Evolutionary conservation across 1,139 yeast species (phyloP), one percentile per base, ranked within the genome.

Genomic region (Candida sp.): DNA sequence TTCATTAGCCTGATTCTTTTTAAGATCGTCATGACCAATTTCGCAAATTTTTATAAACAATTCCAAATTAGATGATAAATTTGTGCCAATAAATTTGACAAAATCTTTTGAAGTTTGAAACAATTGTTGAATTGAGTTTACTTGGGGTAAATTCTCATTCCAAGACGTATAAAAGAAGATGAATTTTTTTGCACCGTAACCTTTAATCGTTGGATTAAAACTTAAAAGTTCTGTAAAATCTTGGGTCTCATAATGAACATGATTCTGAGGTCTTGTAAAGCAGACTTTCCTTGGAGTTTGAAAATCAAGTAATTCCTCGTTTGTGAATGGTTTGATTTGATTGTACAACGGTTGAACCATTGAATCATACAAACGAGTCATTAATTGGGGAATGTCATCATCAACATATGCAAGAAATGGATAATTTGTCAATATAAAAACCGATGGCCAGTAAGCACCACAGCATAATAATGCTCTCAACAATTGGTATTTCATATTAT

Each of bases 401-500:
- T 81, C 82, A 1, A 84, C 67, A 38, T 75, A 67, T 1, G 84
- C 79, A 39, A 89, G 61, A 47, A 71, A 79, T 5, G 96, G 95
- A 54, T 79, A 80, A 47, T 75, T 74, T 2, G 81, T 66, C 5
- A 90, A 65, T 3, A 89, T 69, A 52, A 65, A 81, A 5, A 87
- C 51, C 0, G 89, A 70, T 1, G 93, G 90, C 61, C 80, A 71
- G 40, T 83, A 71, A 39, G 85, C 65, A 0, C 95, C 95, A 46
- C 75, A 77, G 0, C 79, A 64, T n/a, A 89, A 61, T 36, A 84
- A 68, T 5, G 74, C 67, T 48, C 78, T 72, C 21, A 85, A 59
- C 39, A 88, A 63, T 40, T 73, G 75, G 23, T 48, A 61, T 39
- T 60, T 62, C 40, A 55, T 42, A 48, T 70, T 68, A 12, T 36